These are phyloP conservation scores for Bauhinia variegata DNA, from an alignment of 306 rosid species.

Conservation along the genomic window DNA sequence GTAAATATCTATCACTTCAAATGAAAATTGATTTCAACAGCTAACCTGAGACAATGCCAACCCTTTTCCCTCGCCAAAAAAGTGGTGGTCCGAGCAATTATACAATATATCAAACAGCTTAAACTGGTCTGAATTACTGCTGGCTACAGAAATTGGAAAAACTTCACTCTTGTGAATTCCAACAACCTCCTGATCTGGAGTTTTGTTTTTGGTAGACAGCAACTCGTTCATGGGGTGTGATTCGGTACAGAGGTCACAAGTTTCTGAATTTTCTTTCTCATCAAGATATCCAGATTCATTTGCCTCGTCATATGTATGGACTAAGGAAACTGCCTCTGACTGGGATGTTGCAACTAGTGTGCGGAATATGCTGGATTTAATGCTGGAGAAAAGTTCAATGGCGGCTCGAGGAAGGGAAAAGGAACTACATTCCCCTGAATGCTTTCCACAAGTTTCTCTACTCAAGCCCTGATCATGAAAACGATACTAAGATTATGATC, in stretches of 20 bases:
- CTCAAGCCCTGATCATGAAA: constrained; percentile 55
- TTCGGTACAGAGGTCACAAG: constrained; percentile 48
- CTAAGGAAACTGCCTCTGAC: constrained; percentile 46
- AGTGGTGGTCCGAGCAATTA: constrained; percentile 81
- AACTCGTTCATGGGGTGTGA: constrained; percentile 34
- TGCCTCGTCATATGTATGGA: constrained; percentile 54
- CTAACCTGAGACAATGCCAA: constrained; percentile 71
- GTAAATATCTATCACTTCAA: not conserved
- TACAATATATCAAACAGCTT: constrained; percentile 70
- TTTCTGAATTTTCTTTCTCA: constrained; percentile 51
- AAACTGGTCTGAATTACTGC: constrained; percentile 47
- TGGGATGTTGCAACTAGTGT: constrained; percentile 56
- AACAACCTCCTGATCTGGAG: constrained; percentile 38
- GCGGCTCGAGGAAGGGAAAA: constrained; percentile 76
- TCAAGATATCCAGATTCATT: constrained; percentile 44
- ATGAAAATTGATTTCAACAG: constrained; percentile 30
- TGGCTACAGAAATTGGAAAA: constrained; percentile 40
- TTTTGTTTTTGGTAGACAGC: constrained; percentile 40
- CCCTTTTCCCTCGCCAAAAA: constrained; percentile 57
- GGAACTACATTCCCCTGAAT: constrained; percentile 58
- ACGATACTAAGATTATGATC: constrained; percentile 32
- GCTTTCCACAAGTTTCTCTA: constrained; percentile 43
- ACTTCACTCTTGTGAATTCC: constrained; percentile 33
- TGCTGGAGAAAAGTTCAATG: constrained; percentile 65
- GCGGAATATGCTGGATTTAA: constrained; percentile 61